phyloP scores from a whole-genome alignment of 2,329 filamentous ascomycete species.

The Parafenestella ontariensis region DNA sequence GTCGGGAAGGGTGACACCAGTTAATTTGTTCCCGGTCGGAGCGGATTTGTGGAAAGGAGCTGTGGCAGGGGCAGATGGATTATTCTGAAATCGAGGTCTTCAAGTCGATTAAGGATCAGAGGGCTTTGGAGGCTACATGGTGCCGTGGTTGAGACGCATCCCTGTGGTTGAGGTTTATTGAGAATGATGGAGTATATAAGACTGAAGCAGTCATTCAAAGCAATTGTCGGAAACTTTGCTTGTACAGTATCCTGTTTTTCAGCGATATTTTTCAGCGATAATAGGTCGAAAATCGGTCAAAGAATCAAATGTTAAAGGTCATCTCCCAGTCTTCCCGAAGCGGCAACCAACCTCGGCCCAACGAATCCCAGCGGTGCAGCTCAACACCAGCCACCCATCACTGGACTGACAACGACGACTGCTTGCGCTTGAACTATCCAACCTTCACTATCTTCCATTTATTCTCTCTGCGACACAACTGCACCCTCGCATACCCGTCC shows the following conservation, averaged over 20 bases:
- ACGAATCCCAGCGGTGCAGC: conserved; percentile 5
- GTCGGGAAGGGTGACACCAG: no score
- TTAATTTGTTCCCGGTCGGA: no score
- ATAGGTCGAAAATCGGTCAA: no score
- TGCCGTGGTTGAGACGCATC: no score
- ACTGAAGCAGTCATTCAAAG: no score
- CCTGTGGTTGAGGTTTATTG: no score
- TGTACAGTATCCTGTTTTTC: no score
- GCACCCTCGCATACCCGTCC: neutral
- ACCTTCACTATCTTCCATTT: neutral
- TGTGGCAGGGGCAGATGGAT: neutral
- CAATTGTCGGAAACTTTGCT: no score
- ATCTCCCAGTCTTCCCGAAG: conserved; percentile 19
- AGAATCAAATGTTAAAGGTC: no score
- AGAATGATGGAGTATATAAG: no score
- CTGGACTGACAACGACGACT: neutral
- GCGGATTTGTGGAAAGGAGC: neutral
- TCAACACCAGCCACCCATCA: conserved; percentile 13
- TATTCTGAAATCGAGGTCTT: neutral
- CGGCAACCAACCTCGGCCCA: conserved; percentile 25
- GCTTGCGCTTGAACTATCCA: neutral
- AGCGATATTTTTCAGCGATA: no score
- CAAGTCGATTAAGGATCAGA: neutral
- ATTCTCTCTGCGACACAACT: neutral
- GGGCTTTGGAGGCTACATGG: no score